Evolutionary conservation across 2,329 filamentous ascomycete species (phyloP).

Genomic region (Claviceps arundinis): DNA sequence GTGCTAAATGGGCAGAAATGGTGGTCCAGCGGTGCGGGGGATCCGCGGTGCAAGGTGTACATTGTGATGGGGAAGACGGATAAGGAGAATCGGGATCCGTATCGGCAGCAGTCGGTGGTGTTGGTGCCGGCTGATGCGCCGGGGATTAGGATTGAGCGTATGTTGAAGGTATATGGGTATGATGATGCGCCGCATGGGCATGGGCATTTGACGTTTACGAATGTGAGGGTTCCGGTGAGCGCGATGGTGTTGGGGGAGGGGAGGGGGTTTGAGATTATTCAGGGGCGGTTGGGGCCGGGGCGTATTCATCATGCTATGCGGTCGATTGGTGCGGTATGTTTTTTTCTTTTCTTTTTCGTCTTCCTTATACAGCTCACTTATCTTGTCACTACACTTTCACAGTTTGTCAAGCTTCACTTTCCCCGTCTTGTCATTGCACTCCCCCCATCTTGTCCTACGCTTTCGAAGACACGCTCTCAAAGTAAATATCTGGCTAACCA

Average conservation of each 20-base stretch:
- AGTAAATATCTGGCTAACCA: not conserved
- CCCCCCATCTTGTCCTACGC: no score
- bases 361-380: no score
- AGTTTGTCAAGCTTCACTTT: not conserved
- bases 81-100: slow-evolving; percentile 58
- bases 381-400: not conserved
- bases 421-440: not conserved
- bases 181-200: slow-evolving; percentile 98
- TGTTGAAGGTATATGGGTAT: slow-evolving; percentile 89
- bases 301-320: slow-evolving; percentile 98
- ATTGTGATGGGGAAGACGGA: slow-evolving; percentile 95
- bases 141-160: slow-evolving; percentile 84
- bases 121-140: slow-evolving; percentile 70
- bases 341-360: not conserved
- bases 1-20: slow-evolving; percentile 96
- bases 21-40: slow-evolving; percentile 95
- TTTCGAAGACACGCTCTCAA: no score
- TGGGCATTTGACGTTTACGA: slow-evolving; percentile 77
- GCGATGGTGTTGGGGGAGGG: slow-evolving; percentile 90
- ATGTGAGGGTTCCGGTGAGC: slow-evolving; percentile 73
- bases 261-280: slow-evolving; percentile 94
- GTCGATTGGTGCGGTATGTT: slow-evolving; percentile 64
- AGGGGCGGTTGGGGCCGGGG: slow-evolving; percentile 87
- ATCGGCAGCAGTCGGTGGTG: slow-evolving; percentile 87
- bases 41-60: slow-evolving; percentile 84